Evolutionary conservation across 2,329 filamentous ascomycete genomes (phyloP).

Genomic region (Ceratocystis alfenasii): DNA sequence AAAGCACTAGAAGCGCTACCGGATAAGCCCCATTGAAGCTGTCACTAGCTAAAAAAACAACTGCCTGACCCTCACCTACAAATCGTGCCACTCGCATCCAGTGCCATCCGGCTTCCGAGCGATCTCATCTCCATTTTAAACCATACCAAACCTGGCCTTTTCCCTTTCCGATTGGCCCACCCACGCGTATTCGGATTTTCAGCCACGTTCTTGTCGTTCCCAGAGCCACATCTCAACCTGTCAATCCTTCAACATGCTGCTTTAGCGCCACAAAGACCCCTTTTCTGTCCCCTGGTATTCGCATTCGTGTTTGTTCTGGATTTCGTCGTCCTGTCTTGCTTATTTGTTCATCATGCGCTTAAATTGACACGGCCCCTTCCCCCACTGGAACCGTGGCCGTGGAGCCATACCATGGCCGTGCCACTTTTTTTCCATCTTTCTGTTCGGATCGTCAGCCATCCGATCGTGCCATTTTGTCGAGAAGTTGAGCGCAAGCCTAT

Average conservation of each 20-base stretch:
- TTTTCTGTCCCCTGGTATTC: constrained; percentile 11
- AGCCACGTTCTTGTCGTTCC: too few species aligned
- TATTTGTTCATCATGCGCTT: background rate
- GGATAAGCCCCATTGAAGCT: background rate
- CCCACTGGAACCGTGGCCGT: too few species aligned
- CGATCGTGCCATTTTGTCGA: constrained; percentile 9
- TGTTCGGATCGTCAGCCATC: constrained; percentile 13
- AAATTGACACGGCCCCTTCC: background rate
- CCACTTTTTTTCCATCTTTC: background rate
- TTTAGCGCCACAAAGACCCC: background rate
- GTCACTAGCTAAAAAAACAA: background rate
- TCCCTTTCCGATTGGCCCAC: background rate
- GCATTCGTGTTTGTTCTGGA: constrained; percentile 16
- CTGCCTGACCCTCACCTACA: background rate
- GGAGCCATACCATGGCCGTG: background rate
- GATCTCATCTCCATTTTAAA: too few species aligned
- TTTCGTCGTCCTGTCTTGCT: background rate
- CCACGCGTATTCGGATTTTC: background rate
- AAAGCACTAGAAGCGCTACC: too few species aligned
- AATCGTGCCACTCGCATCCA: constrained; percentile 5
- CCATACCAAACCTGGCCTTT: background rate
- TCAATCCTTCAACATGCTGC: background rate
- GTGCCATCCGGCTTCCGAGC: constrained; percentile 2
- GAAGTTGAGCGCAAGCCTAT: too few species aligned
- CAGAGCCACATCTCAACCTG: background rate